A percentile compares a stretch with the other conserved stretches of the same genome.
phyloP scores from a whole-genome alignment of 2,329 filamentous ascomycete species.

The Aspergillus sergii region DNA sequence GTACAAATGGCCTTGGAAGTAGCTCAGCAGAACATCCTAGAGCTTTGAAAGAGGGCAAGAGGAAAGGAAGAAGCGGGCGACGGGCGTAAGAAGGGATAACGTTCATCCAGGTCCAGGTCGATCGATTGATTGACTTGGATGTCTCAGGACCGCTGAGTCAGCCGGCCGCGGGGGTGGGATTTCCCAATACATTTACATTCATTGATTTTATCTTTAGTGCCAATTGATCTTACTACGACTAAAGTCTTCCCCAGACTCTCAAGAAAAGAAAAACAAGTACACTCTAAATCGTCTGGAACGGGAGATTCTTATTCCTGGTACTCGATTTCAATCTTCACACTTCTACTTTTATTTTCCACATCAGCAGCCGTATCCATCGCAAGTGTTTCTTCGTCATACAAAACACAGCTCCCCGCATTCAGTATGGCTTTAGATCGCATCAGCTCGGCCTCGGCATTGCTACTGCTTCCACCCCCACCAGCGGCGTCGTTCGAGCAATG shows the following conservation, averaged over 20 bases:
- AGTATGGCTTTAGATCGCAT: conserved; percentile 28
- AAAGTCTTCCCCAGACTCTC: neutral
- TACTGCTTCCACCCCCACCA: conserved; percentile 65
- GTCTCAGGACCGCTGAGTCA: conserved; percentile 24
- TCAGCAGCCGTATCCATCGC: neutral
- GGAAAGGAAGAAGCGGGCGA: conserved; percentile 10
- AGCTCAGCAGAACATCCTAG: conserved; percentile 25
- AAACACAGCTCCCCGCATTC: conserved; percentile 10
- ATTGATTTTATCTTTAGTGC: neutral
- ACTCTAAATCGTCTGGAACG: neutral
- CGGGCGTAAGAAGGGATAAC: neutral
- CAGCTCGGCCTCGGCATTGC: conserved; percentile 45
- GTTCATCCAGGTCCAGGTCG: neutral
- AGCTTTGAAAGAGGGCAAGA: conserved; percentile 7
- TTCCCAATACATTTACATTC: neutral
- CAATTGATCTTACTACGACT: neutral
- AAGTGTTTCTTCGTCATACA: neutral
- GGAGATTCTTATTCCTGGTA: neutral
- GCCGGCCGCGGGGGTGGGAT: conserved; percentile 9
- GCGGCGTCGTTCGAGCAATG: conserved; percentile 57
- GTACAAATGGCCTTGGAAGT: conserved; percentile 23
- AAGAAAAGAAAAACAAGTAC: neutral
- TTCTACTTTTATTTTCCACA: neutral
- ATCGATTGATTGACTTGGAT: neutral
- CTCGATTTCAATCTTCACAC: neutral